Conservation (phyloP, 352 stramenopile genomes). For the Achlya hypogyna region DNA sequence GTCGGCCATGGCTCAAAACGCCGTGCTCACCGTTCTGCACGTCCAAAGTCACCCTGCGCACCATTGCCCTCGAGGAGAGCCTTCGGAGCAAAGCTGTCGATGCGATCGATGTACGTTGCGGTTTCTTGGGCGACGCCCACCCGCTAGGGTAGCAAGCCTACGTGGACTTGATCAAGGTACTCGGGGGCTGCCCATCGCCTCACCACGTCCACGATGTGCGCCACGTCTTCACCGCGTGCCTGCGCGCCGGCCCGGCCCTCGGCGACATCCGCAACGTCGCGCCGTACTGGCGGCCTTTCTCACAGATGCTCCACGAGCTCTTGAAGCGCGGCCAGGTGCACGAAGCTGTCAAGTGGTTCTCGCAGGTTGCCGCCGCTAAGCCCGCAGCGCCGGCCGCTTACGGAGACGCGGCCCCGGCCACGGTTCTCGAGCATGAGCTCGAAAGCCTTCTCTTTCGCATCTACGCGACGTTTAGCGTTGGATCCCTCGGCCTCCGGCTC, state of each 20-base stretch:
- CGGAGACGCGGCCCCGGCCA: not conserved
- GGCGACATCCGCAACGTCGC: slow-evolving; percentile 24
- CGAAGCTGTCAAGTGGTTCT: slow-evolving; percentile 36
- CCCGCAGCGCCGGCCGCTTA: no score
- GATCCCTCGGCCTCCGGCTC: slow-evolving; percentile 35
- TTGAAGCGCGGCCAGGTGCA: slow-evolving; percentile 36
- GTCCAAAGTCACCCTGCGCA: slow-evolving; percentile 22
- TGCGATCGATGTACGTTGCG: slow-evolving; percentile 19
- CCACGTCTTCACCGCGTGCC: slow-evolving; percentile 39
- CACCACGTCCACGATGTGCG: slow-evolving; percentile 35
- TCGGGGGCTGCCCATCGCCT: slow-evolving; percentile 23
- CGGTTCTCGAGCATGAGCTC: slow-evolving; percentile 18
- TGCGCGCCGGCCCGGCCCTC: slow-evolving; percentile 26
- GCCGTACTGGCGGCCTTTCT: slow-evolving; percentile 37
- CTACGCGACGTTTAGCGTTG: slow-evolving; percentile 38
- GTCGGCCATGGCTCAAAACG: not conserved
- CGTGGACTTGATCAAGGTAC: slow-evolving; percentile 32
- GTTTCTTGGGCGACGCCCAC: not conserved
- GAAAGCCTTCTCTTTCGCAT: slow-evolving; percentile 36
- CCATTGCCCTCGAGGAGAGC: slow-evolving; percentile 21
- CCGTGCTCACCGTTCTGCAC: slow-evolving; percentile 19
- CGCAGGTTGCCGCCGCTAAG: slow-evolving; percentile 23
- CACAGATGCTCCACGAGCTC: slow-evolving; percentile 32
- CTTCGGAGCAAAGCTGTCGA: slow-evolving; percentile 22
- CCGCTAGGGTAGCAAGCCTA: slow-evolving; percentile 21